Percentiles rank a stretch among this genome's conserved stretches.
These are phyloP conservation scores for Boletus subcaerulescens DNA, from an alignment of 768 basidiomycete genomes.

Conservation along the genomic window DNA sequence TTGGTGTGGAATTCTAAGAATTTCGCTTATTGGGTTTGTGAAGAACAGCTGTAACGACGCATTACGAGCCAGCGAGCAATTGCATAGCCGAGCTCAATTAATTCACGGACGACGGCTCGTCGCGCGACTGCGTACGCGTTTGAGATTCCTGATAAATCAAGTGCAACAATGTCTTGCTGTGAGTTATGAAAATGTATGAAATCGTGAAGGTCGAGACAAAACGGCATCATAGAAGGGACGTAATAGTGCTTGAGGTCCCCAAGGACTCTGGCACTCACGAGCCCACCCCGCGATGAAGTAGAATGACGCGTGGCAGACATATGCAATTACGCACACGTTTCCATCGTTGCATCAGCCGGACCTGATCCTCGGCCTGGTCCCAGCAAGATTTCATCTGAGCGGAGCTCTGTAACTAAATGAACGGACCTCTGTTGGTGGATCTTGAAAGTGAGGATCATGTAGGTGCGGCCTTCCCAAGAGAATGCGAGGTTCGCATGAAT, in stretches of 20 bases:
- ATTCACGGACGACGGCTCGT: slow-evolving; percentile 29
- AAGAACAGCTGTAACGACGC: slow-evolving; percentile 25
- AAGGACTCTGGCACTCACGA: slow-evolving; percentile 15
- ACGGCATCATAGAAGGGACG: slow-evolving; percentile 27
- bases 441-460: slow-evolving; percentile 28
- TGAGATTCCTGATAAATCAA: slow-evolving; percentile 32
- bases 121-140: slow-evolving; percentile 25
- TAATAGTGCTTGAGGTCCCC: slow-evolving; percentile 29
- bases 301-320: slow-evolving; percentile 26
- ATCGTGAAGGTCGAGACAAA: slow-evolving; percentile 22
- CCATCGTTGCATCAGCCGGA: slow-evolving; percentile 21
- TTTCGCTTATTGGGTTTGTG: slow-evolving; percentile 32
- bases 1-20: slow-evolving; percentile 28
- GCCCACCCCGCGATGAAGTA: slow-evolving; percentile 24
- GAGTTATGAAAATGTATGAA: slow-evolving; percentile 29
- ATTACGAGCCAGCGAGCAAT: slow-evolving; percentile 27
- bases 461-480: slow-evolving; percentile 22
- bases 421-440: slow-evolving; percentile 31
- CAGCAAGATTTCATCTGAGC: slow-evolving; percentile 29
- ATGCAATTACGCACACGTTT: slow-evolving; percentile 25
- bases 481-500: slow-evolving; percentile 21
- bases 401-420: slow-evolving; percentile 32
- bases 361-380: slow-evolving; percentile 35
- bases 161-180: slow-evolving; percentile 26
- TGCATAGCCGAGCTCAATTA: slow-evolving; percentile 35